Evolutionary conservation across 176 grass and related monocot species (phyloP).

Genomic region (Urochloa ruziziensis): DNA sequence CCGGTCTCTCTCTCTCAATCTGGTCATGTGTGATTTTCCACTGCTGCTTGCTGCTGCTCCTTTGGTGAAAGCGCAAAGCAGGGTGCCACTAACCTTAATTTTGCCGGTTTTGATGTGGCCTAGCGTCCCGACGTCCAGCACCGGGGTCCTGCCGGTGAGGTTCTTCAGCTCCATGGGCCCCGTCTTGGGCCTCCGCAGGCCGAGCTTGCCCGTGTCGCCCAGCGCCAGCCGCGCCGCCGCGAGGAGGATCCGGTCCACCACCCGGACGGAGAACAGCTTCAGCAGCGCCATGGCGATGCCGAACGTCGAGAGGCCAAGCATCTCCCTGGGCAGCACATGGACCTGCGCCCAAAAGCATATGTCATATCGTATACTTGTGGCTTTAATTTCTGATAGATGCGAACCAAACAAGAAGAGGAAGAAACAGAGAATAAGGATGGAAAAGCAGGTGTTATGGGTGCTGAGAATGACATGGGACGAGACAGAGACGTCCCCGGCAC

Average conservation of each 20-base stretch:
- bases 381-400: neutral
- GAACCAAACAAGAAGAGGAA: neutral
- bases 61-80: neutral
- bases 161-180: conserved; percentile 94
- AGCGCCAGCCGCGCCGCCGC: conserved; percentile 55
- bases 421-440: too few species aligned
- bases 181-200: conserved; percentile 72
- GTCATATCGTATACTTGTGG: neutral
- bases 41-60: neutral
- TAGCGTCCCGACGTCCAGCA: conserved; percentile 85
- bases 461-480: conserved; percentile 1
- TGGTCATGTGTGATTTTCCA: neutral
- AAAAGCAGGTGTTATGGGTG: neutral
- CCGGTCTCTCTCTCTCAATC: too few species aligned
- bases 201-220: conserved; percentile 73
- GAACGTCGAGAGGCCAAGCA: conserved; percentile 84
- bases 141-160: conserved; percentile 87
- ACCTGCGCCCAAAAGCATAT: conserved; percentile 44
- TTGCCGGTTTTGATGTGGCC: conserved; percentile 84
- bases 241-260: conserved; percentile 75
- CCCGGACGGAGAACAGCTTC: conserved; percentile 52
- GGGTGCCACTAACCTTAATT: conserved; percentile 68
- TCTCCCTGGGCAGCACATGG: conserved; percentile 82
- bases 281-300: conserved; percentile 75
- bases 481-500: conserved; percentile 19